These are phyloP conservation scores for Tuber indicum DNA, from an alignment of 495 filamentous ascomycete genomes.

Conservation along the genomic window DNA sequence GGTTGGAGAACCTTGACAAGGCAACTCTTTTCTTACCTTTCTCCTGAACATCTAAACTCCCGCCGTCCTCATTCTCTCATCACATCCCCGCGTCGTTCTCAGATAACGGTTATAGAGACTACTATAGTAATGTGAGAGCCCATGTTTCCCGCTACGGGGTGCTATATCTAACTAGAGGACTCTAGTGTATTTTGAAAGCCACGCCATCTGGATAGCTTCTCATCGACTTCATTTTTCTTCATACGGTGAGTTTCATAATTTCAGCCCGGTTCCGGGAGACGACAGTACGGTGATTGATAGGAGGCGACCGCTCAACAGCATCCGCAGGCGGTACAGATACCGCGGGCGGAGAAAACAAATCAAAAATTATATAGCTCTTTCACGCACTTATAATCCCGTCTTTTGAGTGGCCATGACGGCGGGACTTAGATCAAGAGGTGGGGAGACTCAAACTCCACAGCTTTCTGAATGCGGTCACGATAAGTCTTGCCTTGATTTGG, in stretches of 20 bases:
- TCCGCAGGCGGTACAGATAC: not conserved
- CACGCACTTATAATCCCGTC: not conserved
- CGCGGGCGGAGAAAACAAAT: not conserved
- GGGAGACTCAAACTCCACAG: conserved; percentile 21
- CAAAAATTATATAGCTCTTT: not conserved
- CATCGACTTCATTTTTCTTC: conserved; percentile 1
- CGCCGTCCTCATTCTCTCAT: conserved; percentile 23
- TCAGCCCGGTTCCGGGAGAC: not conserved
- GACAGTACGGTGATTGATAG: not conserved
- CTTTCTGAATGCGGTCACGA: conserved; percentile 39
- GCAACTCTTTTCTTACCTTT: conserved; percentile 11
- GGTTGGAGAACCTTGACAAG: conserved; percentile 36
- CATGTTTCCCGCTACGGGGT: not conserved
- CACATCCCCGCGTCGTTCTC: not conserved
- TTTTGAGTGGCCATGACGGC: not conserved
- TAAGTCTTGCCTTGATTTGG: conserved; percentile 22
- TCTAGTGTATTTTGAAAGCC: not conserved
- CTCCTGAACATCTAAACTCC: conserved; percentile 18
- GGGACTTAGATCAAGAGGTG: conserved; percentile 1
- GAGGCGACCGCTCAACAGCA: not conserved
- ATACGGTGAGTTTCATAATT: conserved; percentile 1
- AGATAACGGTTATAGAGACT: not conserved
- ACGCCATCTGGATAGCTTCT: not conserved
- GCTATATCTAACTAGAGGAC: not conserved
- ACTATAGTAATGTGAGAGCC: conserved; percentile 1